Evolutionary conservation across 495 filamentous ascomycete species (phyloP), one percentile per base, ranked within the genome.

Genomic region (Tuber magnatum): DNA sequence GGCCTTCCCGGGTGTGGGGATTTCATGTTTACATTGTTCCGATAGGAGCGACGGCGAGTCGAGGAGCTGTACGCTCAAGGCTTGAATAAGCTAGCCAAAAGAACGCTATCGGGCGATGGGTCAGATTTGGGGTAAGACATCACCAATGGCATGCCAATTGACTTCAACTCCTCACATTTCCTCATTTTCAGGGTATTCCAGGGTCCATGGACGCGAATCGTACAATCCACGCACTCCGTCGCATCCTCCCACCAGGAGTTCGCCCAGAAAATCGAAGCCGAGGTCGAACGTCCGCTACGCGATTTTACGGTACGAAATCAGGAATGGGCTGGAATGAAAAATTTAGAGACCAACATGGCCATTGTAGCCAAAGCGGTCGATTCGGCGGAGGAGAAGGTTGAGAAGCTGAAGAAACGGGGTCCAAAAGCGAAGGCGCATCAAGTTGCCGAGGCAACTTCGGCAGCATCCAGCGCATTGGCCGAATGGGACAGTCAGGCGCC

Each of bases 401-500:
- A 97, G 6, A 99, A 96, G 84, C 87, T 96, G 48, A 90, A 85
- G 81, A 91, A 88, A 69, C 94, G 92, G 83, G 93, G 92, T 51
- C 88, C 88, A 39, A 94, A 92, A 82, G 92, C 92, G 39, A 91
- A 90, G 69, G 84, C 90, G n/a, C 89, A 90, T 51, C 97, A 93
- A 83, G 88, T 97, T 56, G 92, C 94, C 14, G 87, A 86, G 71
- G 95, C 94, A 7, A 85, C 90, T 0, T 85, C 90, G 20, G 89
- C 91, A 68, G 87, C 95, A 22, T 92, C 97, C 71, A 90, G 88
- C 78, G 91, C 94, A 6, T 89, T 85, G 70, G 88, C 90, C 76
- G 92, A 97, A 83, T 99, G 96, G 96, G 91, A 97, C 46, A 96
- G 95, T 14, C 92, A 97, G 82, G 93, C 96, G 46, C 96, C 96